Base-by-base conservation (phyloP, 2,329 filamentous ascomycete genomes). In the Cadophora malorum region DNA sequence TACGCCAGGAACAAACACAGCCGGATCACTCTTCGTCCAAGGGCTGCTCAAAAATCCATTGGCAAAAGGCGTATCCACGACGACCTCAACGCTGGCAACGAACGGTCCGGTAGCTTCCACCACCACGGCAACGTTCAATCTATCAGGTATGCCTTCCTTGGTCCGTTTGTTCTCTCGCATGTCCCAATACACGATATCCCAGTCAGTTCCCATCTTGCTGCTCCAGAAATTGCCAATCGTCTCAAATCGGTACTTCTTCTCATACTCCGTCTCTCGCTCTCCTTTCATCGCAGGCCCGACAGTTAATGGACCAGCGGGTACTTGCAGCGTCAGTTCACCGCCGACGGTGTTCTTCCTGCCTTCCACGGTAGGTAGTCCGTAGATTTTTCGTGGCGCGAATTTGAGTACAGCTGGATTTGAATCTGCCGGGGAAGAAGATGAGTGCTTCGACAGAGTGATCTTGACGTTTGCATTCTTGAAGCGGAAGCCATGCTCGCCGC, bases 161-260 rank as follows among this genome's bases (percentile, higher is more conserved):
- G 69, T 71, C 16, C 55, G 49, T 23, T 63, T 65, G 8, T 72
- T 71, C 45, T 72, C 70, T 3, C 60, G 35, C 25, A 72, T 23
- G 35, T 69, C 69, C 70, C 70, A 72, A 25, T 71, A 71, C 8
- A 67, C 70, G 14, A 66, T 55, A 58, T 72, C 70, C 70, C 70
- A 72, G 3, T 63, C 53, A 7, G 33, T 60, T 0, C 52, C 66
- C 47, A 68, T 62, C 5, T 69, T 71, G 5, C 55, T 65, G 14
- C 62, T 65, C 70, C 70, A 72, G 38, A 69, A 67, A n/a, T 71
- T 72, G 0, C 70, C 70, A 0, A 66, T 38, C 1, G 67, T 61
- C 16, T 62, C 45, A 38, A 65, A 71, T 0, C 69, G 67, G 25
- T 71, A 66, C 14, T 64, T 25, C 2, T 65, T 63, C 33, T 71